phyloP scores from a whole-genome alignment of 768 basidiomycete genomes.

The Heimioporus sp. region DNA sequence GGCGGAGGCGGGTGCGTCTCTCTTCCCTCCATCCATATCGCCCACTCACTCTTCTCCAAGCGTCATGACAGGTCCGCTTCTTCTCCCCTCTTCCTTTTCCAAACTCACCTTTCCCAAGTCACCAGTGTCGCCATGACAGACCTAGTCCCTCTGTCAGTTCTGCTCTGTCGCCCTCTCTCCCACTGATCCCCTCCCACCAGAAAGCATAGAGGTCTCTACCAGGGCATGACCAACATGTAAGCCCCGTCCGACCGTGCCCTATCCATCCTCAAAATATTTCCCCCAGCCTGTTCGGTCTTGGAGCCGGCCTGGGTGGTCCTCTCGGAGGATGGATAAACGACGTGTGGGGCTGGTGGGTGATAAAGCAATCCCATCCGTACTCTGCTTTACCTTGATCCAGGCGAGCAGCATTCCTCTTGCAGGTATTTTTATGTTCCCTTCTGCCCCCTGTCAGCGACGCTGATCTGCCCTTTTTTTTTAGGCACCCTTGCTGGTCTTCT shows the following conservation, averaged over 20 bases:
- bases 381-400: constrained; percentile 38
- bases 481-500: constrained; percentile 74
- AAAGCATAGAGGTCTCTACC: constrained; percentile 85
- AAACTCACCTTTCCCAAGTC: constrained; percentile 45
- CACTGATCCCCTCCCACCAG: constrained; percentile 35
- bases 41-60: constrained; percentile 39
- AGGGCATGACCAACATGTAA: constrained; percentile 88
- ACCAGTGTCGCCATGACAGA: constrained; percentile 84
- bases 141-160: constrained; percentile 78
- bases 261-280: constrained; percentile 9
- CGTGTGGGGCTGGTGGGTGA: constrained; percentile 74
- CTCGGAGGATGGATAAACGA: constrained; percentile 86
- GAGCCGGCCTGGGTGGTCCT: constrained; percentile 78
- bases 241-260: constrained; percentile 15
- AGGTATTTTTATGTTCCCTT: constrained; percentile 48
- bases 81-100: not conserved
- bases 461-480: constrained; percentile 33
- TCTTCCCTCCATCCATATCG: not conserved
- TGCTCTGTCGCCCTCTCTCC: not conserved
- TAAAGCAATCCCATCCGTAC: not conserved
- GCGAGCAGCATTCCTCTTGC: constrained; percentile 83
- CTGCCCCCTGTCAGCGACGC: not conserved
- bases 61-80: constrained; percentile 72
- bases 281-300: constrained; percentile 75
- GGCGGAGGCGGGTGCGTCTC: constrained; percentile 82